A percentile compares a stretch with the other conserved stretches of the same genome.
Conservation (phyloP, 257 asterid species). For the Oldenlandia corymbosa region DNA sequence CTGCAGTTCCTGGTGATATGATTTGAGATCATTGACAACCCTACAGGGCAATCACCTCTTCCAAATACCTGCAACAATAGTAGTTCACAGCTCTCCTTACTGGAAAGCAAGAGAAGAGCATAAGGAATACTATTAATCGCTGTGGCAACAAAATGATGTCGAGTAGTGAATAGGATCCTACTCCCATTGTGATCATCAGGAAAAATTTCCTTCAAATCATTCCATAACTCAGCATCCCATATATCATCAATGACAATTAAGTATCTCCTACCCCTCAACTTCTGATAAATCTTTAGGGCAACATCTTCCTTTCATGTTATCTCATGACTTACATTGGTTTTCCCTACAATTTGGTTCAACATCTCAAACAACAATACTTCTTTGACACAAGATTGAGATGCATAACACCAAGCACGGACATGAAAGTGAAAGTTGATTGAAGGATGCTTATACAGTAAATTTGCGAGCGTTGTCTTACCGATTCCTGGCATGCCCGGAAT, state of each 20-base stretch:
- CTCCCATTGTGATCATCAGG: conserved; percentile 7
- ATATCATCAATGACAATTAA: conserved; percentile 2
- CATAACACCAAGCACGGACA: conserved; percentile 22
- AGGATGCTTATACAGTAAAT: conserved; percentile 19
- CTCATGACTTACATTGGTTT: background rate
- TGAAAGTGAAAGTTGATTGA: conserved; percentile 15
- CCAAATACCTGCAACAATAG: background rate
- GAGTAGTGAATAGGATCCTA: conserved; percentile 7
- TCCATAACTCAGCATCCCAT: conserved; percentile 5
- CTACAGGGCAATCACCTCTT: background rate
- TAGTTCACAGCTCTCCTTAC: background rate
- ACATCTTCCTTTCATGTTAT: background rate
- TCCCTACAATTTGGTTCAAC: background rate
- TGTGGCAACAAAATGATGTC: background rate
- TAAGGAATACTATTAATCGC: background rate
- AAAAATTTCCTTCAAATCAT: background rate
- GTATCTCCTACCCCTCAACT: background rate
- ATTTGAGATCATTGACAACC: background rate
- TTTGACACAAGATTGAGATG: conserved; percentile 22
- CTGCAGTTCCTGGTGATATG: background rate
- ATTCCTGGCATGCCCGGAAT: conserved; percentile 38
- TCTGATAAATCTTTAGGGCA: background rate
- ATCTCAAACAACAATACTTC: conserved; percentile 18
- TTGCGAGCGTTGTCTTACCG: conserved; percentile 39
- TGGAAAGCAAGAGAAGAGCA: background rate